Conservation (phyloP, 805 yeast species). For the Hanseniaspora guilliermondii region DNA sequence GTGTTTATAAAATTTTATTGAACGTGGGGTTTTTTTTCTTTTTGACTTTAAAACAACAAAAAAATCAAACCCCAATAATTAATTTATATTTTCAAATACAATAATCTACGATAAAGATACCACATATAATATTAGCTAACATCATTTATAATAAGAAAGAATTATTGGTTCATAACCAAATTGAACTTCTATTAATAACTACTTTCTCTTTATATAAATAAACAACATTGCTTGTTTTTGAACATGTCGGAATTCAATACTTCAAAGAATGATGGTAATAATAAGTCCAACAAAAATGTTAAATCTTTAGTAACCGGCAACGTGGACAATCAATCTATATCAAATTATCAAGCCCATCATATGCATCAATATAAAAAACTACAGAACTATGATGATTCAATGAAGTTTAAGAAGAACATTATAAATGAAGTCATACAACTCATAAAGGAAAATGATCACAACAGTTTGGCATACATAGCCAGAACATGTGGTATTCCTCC, state of each 20-base stretch:
- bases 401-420: constrained; percentile 26
- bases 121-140: too few species aligned
- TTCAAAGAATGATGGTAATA: not conserved
- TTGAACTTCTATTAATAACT: too few species aligned
- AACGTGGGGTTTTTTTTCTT: too few species aligned
- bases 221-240: not conserved
- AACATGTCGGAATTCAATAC: not conserved
- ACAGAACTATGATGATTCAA: constrained; percentile 9
- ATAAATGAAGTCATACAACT: constrained; percentile 45
- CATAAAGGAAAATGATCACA: constrained; percentile 48
- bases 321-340: not conserved
- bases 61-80: too few species aligned
- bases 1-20: too few species aligned
- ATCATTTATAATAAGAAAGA: too few species aligned
- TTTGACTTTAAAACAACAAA: too few species aligned
- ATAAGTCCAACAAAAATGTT: too few species aligned
- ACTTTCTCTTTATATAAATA: too few species aligned
- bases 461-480: constrained; percentile 66
- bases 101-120: too few species aligned
- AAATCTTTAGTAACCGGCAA: not conserved
- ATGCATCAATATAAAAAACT: constrained; percentile 12
- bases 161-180: too few species aligned
- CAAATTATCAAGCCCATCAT: constrained; percentile 6
- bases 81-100: too few species aligned
- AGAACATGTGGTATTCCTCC: constrained; percentile 82